Conservation (phyloP, 352 stramenopile species). For the Pythium myriotylum region DNA sequence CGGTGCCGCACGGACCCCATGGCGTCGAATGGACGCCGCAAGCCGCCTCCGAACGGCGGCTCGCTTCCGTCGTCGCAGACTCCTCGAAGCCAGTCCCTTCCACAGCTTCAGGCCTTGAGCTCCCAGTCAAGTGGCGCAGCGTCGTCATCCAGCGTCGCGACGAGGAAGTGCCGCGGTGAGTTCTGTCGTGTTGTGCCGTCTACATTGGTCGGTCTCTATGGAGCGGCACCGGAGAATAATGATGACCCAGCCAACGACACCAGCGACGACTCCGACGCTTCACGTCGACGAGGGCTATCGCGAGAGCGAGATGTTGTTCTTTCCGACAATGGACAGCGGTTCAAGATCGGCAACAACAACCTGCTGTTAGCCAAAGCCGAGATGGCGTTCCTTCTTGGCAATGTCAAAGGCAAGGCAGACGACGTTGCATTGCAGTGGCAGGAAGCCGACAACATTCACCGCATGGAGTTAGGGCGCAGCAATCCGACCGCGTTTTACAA, state of each 20-base stretch:
- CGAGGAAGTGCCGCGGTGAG: constrained; percentile 60
- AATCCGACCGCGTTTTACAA: constrained; percentile 83
- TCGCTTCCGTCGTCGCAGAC: constrained; percentile 13
- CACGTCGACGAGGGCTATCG: background rate
- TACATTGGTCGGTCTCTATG: constrained; percentile 44
- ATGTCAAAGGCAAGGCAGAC: constrained; percentile 1
- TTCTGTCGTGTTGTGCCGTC: constrained; percentile 52
- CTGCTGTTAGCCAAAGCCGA: constrained; percentile 65
- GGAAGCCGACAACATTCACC: constrained; percentile 62
- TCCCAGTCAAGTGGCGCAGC: background rate
- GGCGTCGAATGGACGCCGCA: constrained; percentile 25
- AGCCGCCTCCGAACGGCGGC: background rate
- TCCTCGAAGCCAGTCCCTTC: constrained; percentile 45
- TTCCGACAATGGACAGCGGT: constrained; percentile 50
- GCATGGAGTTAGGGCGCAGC: constrained; percentile 58
- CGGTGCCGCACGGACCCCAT: constrained; percentile 13
- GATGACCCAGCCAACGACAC: constrained; percentile 4
- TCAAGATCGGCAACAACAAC: constrained; percentile 80
- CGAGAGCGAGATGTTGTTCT: constrained; percentile 20
- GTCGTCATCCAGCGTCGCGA: background rate
- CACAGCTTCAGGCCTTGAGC: constrained; percentile 34
- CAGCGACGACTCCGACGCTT: background rate
- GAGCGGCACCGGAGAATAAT: constrained; percentile 3
- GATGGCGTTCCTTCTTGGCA: constrained; percentile 46
- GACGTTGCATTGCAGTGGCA: constrained; percentile 57